Evolutionary conservation across 169 alveolate species (phyloP).

Genomic region (Cryptosporidium meleagridis): DNA sequence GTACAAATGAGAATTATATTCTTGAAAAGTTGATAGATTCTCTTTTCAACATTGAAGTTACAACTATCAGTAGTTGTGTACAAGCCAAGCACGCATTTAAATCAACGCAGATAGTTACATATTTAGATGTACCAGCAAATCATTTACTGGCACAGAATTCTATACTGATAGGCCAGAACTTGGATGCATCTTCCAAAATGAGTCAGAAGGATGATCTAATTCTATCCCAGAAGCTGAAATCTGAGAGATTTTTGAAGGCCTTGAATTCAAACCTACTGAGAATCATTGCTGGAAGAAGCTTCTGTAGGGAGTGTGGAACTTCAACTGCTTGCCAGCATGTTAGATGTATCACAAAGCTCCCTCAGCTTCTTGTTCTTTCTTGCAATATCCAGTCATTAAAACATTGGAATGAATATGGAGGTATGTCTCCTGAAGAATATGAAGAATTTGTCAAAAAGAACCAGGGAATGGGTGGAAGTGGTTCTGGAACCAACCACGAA

Average conservation of each 20-base stretch:
- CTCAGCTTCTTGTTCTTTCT: constrained; percentile 17
- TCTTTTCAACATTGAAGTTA: constrained; percentile 29
- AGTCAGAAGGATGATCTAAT: not conserved
- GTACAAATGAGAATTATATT: not conserved
- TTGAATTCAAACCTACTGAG: constrained; percentile 11
- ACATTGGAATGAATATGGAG: constrained; percentile 49
- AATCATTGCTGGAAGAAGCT: constrained; percentile 52
- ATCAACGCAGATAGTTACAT: not conserved
- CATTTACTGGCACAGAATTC: not conserved
- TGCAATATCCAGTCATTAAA: constrained; percentile 23
- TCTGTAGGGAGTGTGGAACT: constrained; percentile 26
- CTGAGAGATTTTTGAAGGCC: constrained; percentile 18
- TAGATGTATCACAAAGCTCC: constrained; percentile 28
- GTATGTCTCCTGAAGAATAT: constrained; percentile 28
- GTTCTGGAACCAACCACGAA: not conserved
- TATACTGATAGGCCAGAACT: not conserved
- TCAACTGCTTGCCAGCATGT: constrained; percentile 65
- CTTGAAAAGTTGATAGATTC: not conserved
- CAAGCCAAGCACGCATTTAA: constrained; percentile 25
- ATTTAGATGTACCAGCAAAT: not conserved
- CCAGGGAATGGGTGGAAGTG: not conserved
- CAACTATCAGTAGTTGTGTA: constrained; percentile 46
- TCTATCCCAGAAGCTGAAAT: not conserved
- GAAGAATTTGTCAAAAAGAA: constrained; percentile 12
- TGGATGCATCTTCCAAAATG: not conserved